Evolutionary conservation across 306 rosid species (phyloP).

Genomic region (Cicer arietinum): DNA sequence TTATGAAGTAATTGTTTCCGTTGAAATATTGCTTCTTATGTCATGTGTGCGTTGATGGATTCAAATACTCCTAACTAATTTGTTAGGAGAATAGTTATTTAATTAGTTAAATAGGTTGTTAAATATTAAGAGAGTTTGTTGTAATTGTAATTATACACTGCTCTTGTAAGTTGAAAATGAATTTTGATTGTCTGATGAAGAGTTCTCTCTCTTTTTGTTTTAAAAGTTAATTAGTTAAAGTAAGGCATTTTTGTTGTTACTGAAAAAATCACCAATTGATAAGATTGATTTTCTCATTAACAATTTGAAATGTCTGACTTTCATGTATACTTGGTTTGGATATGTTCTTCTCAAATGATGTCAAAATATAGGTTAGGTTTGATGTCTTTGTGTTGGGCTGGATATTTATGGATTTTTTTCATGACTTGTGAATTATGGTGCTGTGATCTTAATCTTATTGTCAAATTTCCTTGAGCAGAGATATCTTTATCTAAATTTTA

Average conservation of each 20-base stretch:
- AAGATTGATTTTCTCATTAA: not conserved
- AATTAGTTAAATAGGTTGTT: not conserved
- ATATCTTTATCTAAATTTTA: constrained; percentile 25
- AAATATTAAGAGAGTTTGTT: not conserved
- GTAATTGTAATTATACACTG: not conserved
- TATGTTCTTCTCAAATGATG: constrained; percentile 4
- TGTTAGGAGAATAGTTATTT: not conserved
- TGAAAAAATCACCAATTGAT: not conserved
- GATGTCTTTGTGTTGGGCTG: not conserved
- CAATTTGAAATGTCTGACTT: not conserved
- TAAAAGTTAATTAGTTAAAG: not conserved
- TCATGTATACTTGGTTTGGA: not conserved
- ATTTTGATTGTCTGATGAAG: not conserved
- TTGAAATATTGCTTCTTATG: constrained; percentile 28
- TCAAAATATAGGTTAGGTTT: constrained; percentile 11
- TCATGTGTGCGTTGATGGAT: not conserved
- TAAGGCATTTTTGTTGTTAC: not conserved
- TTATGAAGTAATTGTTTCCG: constrained; percentile 1
- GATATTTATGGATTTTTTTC: not conserved
- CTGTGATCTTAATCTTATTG: not conserved
- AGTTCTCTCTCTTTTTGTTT: not conserved
- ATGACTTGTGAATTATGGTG: not conserved
- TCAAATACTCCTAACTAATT: not conserved
- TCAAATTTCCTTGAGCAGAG: constrained; percentile 18
- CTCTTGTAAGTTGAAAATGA: not conserved